Evolutionary conservation across 2,329 filamentous ascomycete species (phyloP).

Genomic region (Elsinoe batatas): DNA sequence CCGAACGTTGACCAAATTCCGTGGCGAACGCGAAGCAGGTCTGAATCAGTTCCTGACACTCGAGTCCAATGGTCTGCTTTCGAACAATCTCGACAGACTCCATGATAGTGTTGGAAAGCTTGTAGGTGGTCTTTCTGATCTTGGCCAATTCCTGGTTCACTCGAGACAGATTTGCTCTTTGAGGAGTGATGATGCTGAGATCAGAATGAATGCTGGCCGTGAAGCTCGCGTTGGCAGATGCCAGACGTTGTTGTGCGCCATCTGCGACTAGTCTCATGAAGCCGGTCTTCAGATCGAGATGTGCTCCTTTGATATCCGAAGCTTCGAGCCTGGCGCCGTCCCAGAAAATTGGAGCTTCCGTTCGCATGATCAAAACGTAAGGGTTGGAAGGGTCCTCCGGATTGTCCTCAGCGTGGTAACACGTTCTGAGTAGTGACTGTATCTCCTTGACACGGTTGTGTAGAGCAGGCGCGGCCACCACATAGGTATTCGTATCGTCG

Average conservation of each 20-base stretch:
- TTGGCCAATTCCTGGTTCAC: constrained; percentile 87
- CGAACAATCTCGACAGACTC: constrained; percentile 92
- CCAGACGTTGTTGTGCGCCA: constrained; percentile 67
- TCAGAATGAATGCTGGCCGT: constrained; percentile 73
- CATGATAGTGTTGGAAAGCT: constrained; percentile 96
- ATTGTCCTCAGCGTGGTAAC: constrained; percentile 58
- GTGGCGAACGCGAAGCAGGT: constrained; percentile 98
- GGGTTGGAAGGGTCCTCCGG: constrained; percentile 67
- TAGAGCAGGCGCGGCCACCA: constrained; percentile 76
- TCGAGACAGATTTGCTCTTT: constrained; percentile 83
- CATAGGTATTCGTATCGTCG: constrained; percentile 47
- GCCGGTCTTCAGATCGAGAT: constrained; percentile 75
- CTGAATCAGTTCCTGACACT: constrained; percentile 92
- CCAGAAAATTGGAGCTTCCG: constrained; percentile 72
- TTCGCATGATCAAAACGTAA: constrained; percentile 76
- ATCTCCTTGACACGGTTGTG: constrained; percentile 70
- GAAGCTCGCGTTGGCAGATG: constrained; percentile 69
- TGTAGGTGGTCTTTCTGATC: constrained; percentile 91
- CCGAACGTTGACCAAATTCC: constrained; percentile 89
- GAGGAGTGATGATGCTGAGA: constrained; percentile 81
- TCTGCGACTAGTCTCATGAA: constrained; percentile 82
- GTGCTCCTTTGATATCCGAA: constrained; percentile 63
- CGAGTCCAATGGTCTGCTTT: constrained; percentile 69
- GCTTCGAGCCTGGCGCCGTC: constrained; percentile 60
- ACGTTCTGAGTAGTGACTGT: constrained; percentile 72